Evolutionary conservation across 2,329 filamentous ascomycete genomes (phyloP), one percentile per base, ranked within the genome.

Genomic region (Teratosphaeriaceae sp.): DNA sequence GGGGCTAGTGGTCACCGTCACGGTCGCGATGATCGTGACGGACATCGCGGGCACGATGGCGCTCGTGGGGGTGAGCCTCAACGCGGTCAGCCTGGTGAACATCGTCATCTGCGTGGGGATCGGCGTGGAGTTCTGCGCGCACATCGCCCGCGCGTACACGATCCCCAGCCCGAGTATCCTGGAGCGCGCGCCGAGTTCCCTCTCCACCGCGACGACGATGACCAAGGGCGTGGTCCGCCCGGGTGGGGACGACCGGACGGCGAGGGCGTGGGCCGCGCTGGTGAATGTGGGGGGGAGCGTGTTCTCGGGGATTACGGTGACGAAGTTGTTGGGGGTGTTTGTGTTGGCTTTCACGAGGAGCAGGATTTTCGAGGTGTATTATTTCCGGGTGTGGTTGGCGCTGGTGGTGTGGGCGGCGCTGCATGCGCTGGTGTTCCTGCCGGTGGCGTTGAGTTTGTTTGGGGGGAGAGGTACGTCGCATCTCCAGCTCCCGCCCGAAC

Each of bases 331-430:
- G 2, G 92, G 92, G 3, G 90, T 98, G 0, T 83, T 77, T 35
- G 92, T 98, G 26, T 72, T 98, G 16, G 92, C 92, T 0, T 98
- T 96, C 59, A 98, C 92, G 6, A 74, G 86, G 40, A 94, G 87
- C 65, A 98, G 97, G 78, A 98, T 98, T 60, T 98, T 98, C 58
- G 94, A 98, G 70, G 88, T 98, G 45, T 98, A 98, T 69, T 98
- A 98, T 67, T 98, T 98, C 75, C 79, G 92, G 33, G 85, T 98
- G 33, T 98, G 92, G 92, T 71, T 96, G 15, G 84, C 89, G 5
- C 76, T 98, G 42, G 89, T 98, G 9, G 64, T 94, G 8, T 90
- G 95, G 64, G 94, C 89, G 2, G 87, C 87, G 6, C 75, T 82
- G 8, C 92, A 98, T 64, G 88, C 92, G 1, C 72, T 98, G 37